Base-by-base conservation (phyloP, 192 early-diverging fungal species). In the Fimicolochytrium jonesii region DNA sequence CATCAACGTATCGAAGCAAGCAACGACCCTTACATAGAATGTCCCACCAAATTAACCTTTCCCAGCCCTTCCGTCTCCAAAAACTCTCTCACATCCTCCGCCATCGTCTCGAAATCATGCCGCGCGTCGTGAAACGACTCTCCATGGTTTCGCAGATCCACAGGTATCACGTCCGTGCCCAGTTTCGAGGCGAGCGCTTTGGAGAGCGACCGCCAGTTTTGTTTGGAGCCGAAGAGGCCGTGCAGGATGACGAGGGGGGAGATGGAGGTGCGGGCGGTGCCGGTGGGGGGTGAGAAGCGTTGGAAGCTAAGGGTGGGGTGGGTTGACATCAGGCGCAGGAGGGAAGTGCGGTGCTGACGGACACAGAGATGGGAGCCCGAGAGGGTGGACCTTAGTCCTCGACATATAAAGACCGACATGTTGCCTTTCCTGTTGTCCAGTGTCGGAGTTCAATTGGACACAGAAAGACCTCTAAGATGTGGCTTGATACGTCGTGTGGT, bases 101-200 rank as follows among this genome's bases (percentile, higher is more conserved):
- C 72, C 93, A 98, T 96, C 4, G 83, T 63, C n/a, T 72, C 57
- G 64, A 90, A 93, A 30, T 76, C 84, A 64, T 91, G 88, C 0
- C 72, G 70, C 0, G 55, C 23, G 23, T 55, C 53, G 60, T 94
- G 92, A 6, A 82, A 85, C 59, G 91, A 93, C 29, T 92, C 90
- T 25, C 95, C 95, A 64, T 98, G 95, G 74, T 98, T 98, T 23
- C 95, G 81, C 55, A 94, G 76, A 71, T 98, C 95, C 29, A 94
- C 59, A 0, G 89, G 78, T 51, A 85, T 83, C 1, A 92, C 85
- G 41, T 78, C 67, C 1, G 87, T 81, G 26, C 68, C 69, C 2
- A 94, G 75, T 4, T 79, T 70, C 30, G 74, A 70, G 4, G 87
- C 64, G 23, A 95, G 78, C 13, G 83, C 77, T 62, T 90, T 91